A percentile compares a stretch with the other conserved stretches of the same genome.
phyloP scores from a whole-genome alignment of 2,329 filamentous ascomycete species.

The Beauveria rudraprayagi region DNA sequence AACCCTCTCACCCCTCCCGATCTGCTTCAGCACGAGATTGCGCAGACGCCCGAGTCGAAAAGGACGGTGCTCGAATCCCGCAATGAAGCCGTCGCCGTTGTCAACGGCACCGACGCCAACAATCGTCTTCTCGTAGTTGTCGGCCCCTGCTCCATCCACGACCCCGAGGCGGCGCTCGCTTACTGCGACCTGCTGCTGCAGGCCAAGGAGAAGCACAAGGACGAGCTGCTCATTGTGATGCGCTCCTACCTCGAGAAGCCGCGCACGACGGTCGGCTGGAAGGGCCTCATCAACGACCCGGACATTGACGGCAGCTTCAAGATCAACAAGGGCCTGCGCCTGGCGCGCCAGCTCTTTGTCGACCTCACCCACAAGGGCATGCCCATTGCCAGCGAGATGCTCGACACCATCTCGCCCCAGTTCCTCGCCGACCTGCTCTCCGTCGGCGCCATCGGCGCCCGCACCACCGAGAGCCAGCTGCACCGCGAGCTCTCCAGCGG shows the following conservation, averaged over 20 bases:
- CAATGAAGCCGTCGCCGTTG: constrained; percentile 61
- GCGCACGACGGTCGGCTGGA: constrained; percentile 96
- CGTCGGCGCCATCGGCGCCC: constrained; percentile 87
- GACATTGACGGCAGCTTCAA: constrained; percentile 96
- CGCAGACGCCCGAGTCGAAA: constrained; percentile 49
- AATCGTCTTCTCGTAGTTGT: constrained; percentile 88
- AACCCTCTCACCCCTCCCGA: constrained; percentile 84
- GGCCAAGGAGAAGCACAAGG: constrained; percentile 69
- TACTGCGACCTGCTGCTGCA: constrained; percentile 81
- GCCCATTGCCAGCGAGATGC: constrained; percentile 96
- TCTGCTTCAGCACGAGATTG: constrained; percentile 81
- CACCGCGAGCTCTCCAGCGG: constrained; percentile 94
- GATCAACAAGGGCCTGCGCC: constrained; percentile 95
- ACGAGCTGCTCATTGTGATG: constrained; percentile 91
- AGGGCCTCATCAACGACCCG: constrained; percentile 97
- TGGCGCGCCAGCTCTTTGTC: constrained; percentile 87
- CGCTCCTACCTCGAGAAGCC: constrained; percentile 98
- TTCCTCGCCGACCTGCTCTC: constrained; percentile 95
- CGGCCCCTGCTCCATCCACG: constrained; percentile 95
- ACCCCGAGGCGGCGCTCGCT: constrained; percentile 69
- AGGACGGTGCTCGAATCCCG: constrained; percentile 65
- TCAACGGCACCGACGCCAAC: constrained; percentile 65
- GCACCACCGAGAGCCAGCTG: constrained; percentile 93
- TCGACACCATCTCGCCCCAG: constrained; percentile 97
- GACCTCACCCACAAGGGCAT: constrained; percentile 82